These are phyloP conservation scores for Tubosaeta sp. DNA, from an alignment of 768 basidiomycete species.

Conservation along the genomic window DNA sequence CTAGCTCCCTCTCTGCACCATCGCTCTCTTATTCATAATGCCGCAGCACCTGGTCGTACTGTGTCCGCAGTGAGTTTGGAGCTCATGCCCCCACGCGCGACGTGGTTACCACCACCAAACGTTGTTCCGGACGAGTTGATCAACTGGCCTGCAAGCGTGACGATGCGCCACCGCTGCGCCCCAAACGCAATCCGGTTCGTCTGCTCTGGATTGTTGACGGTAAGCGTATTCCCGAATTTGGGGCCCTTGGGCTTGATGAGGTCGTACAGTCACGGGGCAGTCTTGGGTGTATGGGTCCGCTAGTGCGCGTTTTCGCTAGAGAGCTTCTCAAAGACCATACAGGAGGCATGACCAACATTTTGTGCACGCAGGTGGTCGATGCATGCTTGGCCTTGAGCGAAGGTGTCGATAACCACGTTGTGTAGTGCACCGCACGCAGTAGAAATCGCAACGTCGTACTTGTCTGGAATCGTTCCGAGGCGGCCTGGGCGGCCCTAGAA, in stretches of 20 bases:
- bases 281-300: conserved; percentile 72
- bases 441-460: conserved; percentile 93
- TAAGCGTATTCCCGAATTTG: conserved; percentile 80
- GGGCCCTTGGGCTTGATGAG: conserved; percentile 90
- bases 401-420: conserved; percentile 88
- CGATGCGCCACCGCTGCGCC: conserved; percentile 78
- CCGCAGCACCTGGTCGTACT: conserved; percentile 68
- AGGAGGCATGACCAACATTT: conserved; percentile 88
- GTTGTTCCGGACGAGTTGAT: conserved; percentile 96
- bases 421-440: conserved; percentile 84
- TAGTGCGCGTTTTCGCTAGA: conserved; percentile 38
- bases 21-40: conserved; percentile 74
- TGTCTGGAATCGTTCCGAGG: conserved; percentile 91
- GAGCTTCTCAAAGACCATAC: conserved; percentile 90
- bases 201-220: conserved; percentile 87
- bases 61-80: conserved; percentile 78
- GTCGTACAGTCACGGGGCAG: conserved; percentile 88
- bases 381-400: conserved; percentile 86
- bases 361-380: conserved; percentile 89
- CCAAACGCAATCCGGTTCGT: conserved; percentile 92
- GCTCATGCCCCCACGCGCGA: conserved; percentile 84
- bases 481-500: conserved; percentile 86
- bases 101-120: conserved; percentile 88
- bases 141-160: conserved; percentile 88
- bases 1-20: conserved; percentile 51